Evolutionary conservation across 1,139 yeast genomes (phyloP), one percentile per base, ranked within the genome.

Genomic region (Geotrichum carabidarum): DNA sequence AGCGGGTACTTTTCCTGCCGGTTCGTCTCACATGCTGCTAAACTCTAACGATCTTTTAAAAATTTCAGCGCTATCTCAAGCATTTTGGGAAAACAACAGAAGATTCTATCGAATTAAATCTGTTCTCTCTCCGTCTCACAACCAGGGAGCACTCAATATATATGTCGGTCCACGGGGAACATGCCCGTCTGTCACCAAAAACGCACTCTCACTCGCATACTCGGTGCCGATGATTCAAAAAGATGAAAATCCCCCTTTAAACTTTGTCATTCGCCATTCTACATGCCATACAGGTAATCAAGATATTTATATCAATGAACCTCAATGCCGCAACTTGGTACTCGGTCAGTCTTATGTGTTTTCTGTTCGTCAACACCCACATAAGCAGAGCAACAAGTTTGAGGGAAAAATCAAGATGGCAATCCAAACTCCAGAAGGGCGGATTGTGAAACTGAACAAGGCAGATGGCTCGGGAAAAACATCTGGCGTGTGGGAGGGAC

Each of bases 381-480:
- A 44, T 9, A 43, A 42, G 27, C 41, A 35, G n/a, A 72, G 70
- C 17, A n/a, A 15, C n/a, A 36, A 35, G 40, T 15, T 32, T 9
- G 44, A 27, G 8, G 40, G 37, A 9, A 50, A 44, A 18, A 48
- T 51, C 30, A 81, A 82, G 59, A 66, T 89, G 54, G 91, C 87
- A 1, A 71, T 91, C 27, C 93, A 87, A 66, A 79, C 93, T 0
- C 97, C 98, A 1, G 80, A 88, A 1, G 96, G 96, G 0, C 83
- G 84, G 60, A 80, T 87, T 60, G 79, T 78, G 61, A 82, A 85
- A 63, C 72, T 91, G 56, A 69, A 69, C 38, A 77, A 79, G 57
- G 18, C 42, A 8, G 53, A 55, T 31, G 44, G 50, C 5, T 31
- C 46, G 7, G 22, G 27, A 9, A 36, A 43, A 15, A 4, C 50